phyloP scores from a whole-genome alignment of 2,329 filamentous ascomycete species.

The Monosporascus sp. region DNA sequence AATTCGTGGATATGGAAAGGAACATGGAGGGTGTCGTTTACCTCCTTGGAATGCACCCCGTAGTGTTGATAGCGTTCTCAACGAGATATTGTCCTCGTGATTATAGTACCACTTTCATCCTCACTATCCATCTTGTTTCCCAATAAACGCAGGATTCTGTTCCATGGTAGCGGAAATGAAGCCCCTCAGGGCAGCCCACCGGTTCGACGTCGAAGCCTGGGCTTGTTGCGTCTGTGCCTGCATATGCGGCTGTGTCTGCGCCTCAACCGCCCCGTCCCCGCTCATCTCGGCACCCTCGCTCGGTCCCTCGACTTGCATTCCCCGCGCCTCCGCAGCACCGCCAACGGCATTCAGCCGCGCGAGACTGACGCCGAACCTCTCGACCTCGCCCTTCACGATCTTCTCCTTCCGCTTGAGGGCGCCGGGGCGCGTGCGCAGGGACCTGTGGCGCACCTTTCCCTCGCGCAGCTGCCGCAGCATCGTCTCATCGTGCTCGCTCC shows the following conservation, averaged over 20 bases:
- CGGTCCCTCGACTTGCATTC: slow-evolving; percentile 10
- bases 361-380: slow-evolving; percentile 79
- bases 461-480: slow-evolving; percentile 34
- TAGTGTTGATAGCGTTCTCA: background rate
- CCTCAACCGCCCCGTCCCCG: background rate
- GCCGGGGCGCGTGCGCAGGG: slow-evolving; percentile 68
- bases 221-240: slow-evolving; percentile 9
- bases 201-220: slow-evolving; percentile 42
- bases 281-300: slow-evolving; percentile 1
- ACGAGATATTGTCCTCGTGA: background rate
- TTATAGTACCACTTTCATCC: slow-evolving; percentile 1
- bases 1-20: background rate
- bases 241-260: slow-evolving; percentile 9
- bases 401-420: slow-evolving; percentile 79
- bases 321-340: slow-evolving; percentile 11
- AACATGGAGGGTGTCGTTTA: background rate
- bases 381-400: slow-evolving; percentile 73
- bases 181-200: slow-evolving; percentile 76
- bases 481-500: slow-evolving; percentile 41
- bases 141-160: slow-evolving; percentile 71
- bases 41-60: background rate
- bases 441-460: slow-evolving; percentile 67
- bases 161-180: slow-evolving; percentile 89
- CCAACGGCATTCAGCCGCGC: slow-evolving; percentile 58
- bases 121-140: slow-evolving; percentile 19